Conservation (phyloP, 169 alveolate species). For the Babesia sp. region DNA sequence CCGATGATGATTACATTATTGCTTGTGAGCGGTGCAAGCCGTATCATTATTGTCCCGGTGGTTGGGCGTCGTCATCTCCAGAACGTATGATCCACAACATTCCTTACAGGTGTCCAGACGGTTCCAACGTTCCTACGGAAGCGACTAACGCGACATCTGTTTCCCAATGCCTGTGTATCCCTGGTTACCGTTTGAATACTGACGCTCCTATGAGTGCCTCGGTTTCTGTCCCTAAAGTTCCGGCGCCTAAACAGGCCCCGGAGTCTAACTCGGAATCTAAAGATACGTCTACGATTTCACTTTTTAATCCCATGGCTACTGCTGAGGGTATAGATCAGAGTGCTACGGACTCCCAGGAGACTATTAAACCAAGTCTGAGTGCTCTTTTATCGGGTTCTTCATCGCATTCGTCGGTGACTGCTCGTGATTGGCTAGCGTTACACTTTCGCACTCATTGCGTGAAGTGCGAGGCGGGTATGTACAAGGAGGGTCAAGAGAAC, state of each 20-base stretch:
- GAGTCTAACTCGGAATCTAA: not conserved
- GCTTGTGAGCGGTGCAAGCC: slow-evolving; percentile 49
- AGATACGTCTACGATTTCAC: not conserved
- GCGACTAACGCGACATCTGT: slow-evolving; percentile 67
- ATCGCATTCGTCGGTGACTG: not conserved
- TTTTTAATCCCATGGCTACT: not conserved
- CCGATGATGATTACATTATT: not conserved
- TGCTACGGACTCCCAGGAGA: not conserved
- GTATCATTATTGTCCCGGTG: slow-evolving; percentile 67
- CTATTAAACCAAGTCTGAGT: not conserved
- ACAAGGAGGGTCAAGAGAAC: slow-evolving; percentile 78
- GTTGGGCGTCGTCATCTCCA: slow-evolving; percentile 41
- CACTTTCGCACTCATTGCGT: slow-evolving; percentile 55
- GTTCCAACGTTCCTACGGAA: slow-evolving; percentile 72
- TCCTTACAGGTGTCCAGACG: slow-evolving; percentile 74
- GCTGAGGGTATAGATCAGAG: not conserved
- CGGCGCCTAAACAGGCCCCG: not conserved
- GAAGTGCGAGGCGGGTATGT: slow-evolving; percentile 74
- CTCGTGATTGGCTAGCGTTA: not conserved
- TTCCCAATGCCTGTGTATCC: slow-evolving; percentile 72
- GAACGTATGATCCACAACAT: slow-evolving; percentile 70
- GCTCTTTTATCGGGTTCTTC: not conserved
- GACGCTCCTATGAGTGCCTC: not conserved
- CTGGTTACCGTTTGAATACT: slow-evolving; percentile 67
- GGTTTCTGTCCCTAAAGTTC: not conserved